phyloP scores from a whole-genome alignment of 805 yeast species.

The Kluyveromyces aestuarii region DNA sequence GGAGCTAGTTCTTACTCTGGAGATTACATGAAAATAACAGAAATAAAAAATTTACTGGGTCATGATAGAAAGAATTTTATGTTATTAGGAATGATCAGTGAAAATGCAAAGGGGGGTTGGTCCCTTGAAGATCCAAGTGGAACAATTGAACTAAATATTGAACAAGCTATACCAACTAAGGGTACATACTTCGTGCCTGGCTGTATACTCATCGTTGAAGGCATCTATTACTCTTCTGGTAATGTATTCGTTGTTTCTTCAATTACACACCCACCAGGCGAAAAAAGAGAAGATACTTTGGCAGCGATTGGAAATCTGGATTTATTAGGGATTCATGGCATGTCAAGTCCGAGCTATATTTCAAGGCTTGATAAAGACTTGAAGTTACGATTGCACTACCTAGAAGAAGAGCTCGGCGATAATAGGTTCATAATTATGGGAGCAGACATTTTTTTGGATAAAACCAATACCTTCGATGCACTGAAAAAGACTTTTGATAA shows the following conservation, averaged over 20 bases:
- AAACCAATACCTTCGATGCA: constrained; percentile 48
- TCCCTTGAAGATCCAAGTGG: constrained; percentile 78
- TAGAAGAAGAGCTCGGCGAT: constrained; percentile 47
- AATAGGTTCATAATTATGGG: constrained; percentile 69
- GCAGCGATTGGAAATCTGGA: constrained; percentile 77
- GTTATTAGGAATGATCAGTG: constrained; percentile 65
- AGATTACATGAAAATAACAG: constrained; percentile 42
- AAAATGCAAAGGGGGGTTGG: constrained; percentile 57
- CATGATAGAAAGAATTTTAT: constrained; percentile 69
- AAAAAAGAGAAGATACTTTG: constrained; percentile 52
- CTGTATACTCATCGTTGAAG: constrained; percentile 72
- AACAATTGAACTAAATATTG: constrained; percentile 54
- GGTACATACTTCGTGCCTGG: constrained; percentile 68
- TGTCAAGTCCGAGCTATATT: constrained; percentile 25
- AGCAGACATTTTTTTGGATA: constrained; percentile 60
- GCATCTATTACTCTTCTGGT: constrained; percentile 65
- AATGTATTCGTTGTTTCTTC: constrained; percentile 64
- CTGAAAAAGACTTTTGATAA: constrained; percentile 51
- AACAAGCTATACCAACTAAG: constrained; percentile 50
- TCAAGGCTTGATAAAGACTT: constrained; percentile 56
- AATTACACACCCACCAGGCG: constrained; percentile 84
- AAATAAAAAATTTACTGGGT: constrained; percentile 79
- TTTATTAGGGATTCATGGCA: constrained; percentile 41
- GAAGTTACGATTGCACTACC: constrained; percentile 40
- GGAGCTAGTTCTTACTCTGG: constrained; percentile 3